Base-by-base conservation (phyloP, 228 moss, liverwort and hornwort species). In the Sphagnum fallax region DNA sequence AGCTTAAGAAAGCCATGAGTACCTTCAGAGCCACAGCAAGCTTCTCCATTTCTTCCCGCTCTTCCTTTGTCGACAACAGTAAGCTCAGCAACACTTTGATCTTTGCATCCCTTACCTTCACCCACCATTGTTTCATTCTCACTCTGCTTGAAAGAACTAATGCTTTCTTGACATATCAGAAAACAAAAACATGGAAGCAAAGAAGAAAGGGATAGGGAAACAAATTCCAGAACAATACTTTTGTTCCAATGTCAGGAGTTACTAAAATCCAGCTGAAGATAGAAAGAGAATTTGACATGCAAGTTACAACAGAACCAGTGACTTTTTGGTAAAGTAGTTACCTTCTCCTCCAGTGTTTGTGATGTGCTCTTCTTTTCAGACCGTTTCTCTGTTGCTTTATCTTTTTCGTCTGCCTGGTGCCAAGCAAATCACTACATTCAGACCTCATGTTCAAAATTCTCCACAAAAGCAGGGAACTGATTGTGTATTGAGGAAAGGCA, bases 31-130 rank as follows among this genome's bases (percentile, higher is more conserved):
- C 64, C 49, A 69, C 69, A 59, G 82, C 88, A 67, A 97, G 81
- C 63, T 87, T 85, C 71, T 97, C 93, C 91, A 89, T 93, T 70
- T 93, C 97, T 83, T 91, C 88, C 64, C 83, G 85, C 75, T 97
- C 97, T 61, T 87, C 91, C 78, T 82, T 82, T 66, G 91, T 85
- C 62, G 70, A 79, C 61, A 88, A 70, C 53, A 85, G 82, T 69
- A 91, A 70, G 73, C 81, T 83, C 69, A 81, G 80, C 16, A 97
- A 83, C 60, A 97, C 85, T 80, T 88, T 93, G 59, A 97, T 83
- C 79, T 91, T 97, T 48, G 93, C 88, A 81, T 90, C 87, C 78
- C 91, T 90, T 61, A 97, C 88, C 96, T 97, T 32, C 32, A 32
- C 32, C 32, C 32, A 32, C 32, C 32, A 32, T 32, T 32, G 32